Conservation (phyloP, 768 basidiomycete species). For the Termitomyces sp. region DNA sequence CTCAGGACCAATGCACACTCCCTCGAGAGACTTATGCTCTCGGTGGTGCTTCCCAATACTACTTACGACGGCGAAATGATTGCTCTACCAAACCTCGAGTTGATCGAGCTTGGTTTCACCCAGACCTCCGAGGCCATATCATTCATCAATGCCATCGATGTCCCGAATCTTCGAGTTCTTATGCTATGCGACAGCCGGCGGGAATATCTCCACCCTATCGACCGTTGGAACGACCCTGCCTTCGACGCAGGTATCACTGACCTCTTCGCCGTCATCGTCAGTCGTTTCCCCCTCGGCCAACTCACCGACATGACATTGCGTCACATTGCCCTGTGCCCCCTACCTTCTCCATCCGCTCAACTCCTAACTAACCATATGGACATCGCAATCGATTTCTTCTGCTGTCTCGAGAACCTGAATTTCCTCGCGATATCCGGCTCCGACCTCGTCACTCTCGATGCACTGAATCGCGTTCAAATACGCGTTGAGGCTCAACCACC, state of each 20-base stretch:
- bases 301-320: not conserved
- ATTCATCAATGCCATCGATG: not conserved
- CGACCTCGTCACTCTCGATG: constrained; percentile 3
- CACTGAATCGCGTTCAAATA: not conserved
- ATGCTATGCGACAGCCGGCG: not conserved
- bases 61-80: not conserved
- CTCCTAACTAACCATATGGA: not conserved
- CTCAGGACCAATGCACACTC: constrained; percentile 7
- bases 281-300: not conserved
- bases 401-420: not conserved
- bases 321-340: not conserved
- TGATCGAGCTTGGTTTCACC: not conserved
- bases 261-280: not conserved
- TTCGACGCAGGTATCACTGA: not conserved
- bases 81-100: not conserved
- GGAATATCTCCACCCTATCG: not conserved
- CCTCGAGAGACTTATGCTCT: constrained; percentile 1
- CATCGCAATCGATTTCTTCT: constrained; percentile 4
- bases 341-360: not conserved
- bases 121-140: not conserved
- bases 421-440: not conserved
- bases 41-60: not conserved
- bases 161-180: not conserved
- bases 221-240: not conserved
- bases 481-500: not conserved